Base-by-base conservation (phyloP, 352 stramenopile species). In the Phytophthora multivora region DNA sequence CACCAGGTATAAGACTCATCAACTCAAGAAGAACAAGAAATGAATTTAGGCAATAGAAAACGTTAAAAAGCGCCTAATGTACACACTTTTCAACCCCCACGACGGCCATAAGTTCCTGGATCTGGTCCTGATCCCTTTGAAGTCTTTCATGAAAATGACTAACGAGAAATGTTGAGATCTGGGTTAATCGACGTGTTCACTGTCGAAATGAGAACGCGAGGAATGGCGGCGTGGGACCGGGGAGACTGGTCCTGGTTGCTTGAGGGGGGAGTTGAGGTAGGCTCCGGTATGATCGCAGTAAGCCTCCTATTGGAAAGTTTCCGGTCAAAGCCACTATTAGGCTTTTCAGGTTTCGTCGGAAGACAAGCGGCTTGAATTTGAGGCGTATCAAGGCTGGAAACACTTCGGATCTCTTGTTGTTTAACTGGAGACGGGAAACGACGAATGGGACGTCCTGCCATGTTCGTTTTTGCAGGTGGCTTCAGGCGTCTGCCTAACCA, bases 21-120 rank as follows among this genome's bases (percentile, higher is more conserved):
- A 88, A 56, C 55, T 84, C 57, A 79, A 83, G 41, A 81, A 81
- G 50, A 70, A 55, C 23, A 89, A 75, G 43, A 80, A 74, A 40
- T 75, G 45, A 75, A 30, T 8, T 1, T 30, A 30, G 26, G 26
- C 26, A 10, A 31, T 31, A 31, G 26, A 31, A 30, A 30, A 23
- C 21, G 21, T 23, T 23, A 23, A 33, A 33, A 13, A 13, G 28
- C 3, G 2, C 11, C 8, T 4, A 33, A 33, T 33, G 28, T 33
- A 33, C 8, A 33, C 28, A 33, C 28, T 33, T 33, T 33, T 33
- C 9, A 12, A 9, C 9, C 4, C 21, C 21, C 21, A 2, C 4
- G 21, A 23, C n/a, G n/a, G n/a, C n/a, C n/a, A n/a, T n/a, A n/a
- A n/a, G n/a, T n/a, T n/a, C 21, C 21, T 23, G 21, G 21, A 23